Evolutionary conservation across 768 basidiomycete genomes (phyloP), one percentile per base, ranked within the genome.

Genomic region (Mycena haematopus): DNA sequence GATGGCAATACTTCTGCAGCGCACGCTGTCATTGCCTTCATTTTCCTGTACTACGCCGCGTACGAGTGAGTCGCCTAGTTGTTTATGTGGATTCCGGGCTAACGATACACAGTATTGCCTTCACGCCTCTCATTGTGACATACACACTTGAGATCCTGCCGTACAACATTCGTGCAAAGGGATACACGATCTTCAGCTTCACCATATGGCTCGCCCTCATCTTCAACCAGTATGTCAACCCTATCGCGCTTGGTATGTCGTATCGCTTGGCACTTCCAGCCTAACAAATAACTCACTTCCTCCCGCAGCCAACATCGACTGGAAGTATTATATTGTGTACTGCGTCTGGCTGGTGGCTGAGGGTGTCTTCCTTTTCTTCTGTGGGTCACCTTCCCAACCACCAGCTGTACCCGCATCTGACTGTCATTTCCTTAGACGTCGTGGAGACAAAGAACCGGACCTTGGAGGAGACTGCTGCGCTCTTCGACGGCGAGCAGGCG

Each of bases 41-140:
- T 54, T 10, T 54, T 54, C 25, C 40, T 54, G 7, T 54, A 40
- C 27, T 54, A 27, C 33, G 53, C 53, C 17, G 38, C 53, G 1
- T 54, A 44, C 19, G 53, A 27, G 53, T 54, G 40, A 54, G 53
- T n/a, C 22, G 14, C n/a, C 3, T 29, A 13, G 14, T 27, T 29
- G 15, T 3, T n/a, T 11, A 3, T 42, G 25, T 38, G 3, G 36
- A 11, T 3, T 38, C 15, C 8, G 6, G 8, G 11, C 2, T 2
- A 13, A 9, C 33, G 21, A 3, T 3, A 14, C 51, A 14, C 51
- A 55, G 42, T 19, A n/a, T 55, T 5, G 42, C 54, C 6, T 45
- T 55, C 29, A 45, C 51, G 7, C 44, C 44, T 45, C 44, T 45
- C 22, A 45, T 10, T 10, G 44, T 45, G 3, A 45, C 44, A 15